phyloP scores from a whole-genome alignment of 305 asterid genomes.

The Fraxinus platypoda region DNA sequence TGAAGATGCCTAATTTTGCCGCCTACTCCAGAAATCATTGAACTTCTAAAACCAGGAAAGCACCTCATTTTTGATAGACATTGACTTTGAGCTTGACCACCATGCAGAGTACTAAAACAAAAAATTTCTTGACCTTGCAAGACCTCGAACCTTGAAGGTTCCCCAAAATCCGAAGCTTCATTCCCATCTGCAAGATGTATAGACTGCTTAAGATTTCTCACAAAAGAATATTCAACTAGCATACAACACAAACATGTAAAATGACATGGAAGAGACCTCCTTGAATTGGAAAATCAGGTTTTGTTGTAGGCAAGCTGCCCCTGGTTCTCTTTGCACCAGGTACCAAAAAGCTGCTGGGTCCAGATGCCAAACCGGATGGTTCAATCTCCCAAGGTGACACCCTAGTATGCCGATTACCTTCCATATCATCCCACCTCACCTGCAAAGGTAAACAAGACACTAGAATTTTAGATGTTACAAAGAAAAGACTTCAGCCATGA shows the following conservation, averaged over 20 bases:
- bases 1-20: constrained; percentile 33
- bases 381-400: constrained; percentile 99
- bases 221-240: not conserved
- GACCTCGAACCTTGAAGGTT: constrained; percentile 91
- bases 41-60: constrained; percentile 38
- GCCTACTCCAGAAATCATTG: constrained; percentile 35
- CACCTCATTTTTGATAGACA: constrained; percentile 49
- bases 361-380: constrained; percentile 55
- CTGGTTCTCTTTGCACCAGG: constrained; percentile 79
- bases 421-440: constrained; percentile 98
- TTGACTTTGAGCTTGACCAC: constrained; percentile 47
- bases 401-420: constrained; percentile 62
- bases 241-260: not conserved
- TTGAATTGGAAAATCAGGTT: constrained; percentile 51
- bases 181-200: constrained; percentile 48
- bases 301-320: constrained; percentile 50
- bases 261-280: constrained; percentile 40
- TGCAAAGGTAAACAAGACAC: constrained; percentile 25
- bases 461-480: constrained; percentile 4
- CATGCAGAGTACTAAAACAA: constrained; percentile 43
- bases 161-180: constrained; percentile 68
- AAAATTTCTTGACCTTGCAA: constrained; percentile 99
- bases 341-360: constrained; percentile 52
- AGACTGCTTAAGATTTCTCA: not conserved
- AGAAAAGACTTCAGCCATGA: not conserved